Base-by-base conservation (phyloP, 2,329 filamentous ascomycete genomes). In the Fusarium sp. region DNA sequence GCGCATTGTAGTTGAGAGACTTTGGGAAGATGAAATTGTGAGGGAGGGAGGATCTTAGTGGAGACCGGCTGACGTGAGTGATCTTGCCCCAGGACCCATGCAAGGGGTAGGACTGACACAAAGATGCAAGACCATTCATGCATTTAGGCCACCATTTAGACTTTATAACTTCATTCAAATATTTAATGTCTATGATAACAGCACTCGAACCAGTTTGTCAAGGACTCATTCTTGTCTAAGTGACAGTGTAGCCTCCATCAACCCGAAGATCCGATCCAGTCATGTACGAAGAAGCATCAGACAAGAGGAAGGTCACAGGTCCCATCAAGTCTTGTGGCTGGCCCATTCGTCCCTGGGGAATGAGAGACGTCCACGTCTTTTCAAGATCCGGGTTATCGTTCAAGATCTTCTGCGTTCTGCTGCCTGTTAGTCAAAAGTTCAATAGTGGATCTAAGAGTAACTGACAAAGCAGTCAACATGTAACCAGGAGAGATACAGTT, bases 401-500 rank as follows among this genome's bases (percentile, higher is more conserved):
- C n/a, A 98, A 88, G 74, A 98, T 97, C 85, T 97, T 97, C 84
- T 94, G 91, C 31, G 94, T 97, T 60, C 93, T 96, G 16, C 19
- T 14, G 1, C 21, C 46, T 23, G 16, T 49, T 14, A 33, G 46
- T 23, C 11, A 5, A 23, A 29, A 31, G 16, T 11, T 7, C 21
- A 14, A 33, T 19, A 5, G 3, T 10, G 21, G 11, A 5, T 4
- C 16, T 1, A 5, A 1, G 21, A 16, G 2, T 18, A 10, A 18
- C 46, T 3, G 5, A 49, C 46, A 49, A 33, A 58, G 94, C 93
- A 12, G 95, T 98, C 72, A 97, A 84, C 95, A 98, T 98, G 83
- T 98, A 98, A 39, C 95, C 95, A 0, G 95, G 95, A 39, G 92
- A 94, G 79, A 98, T 96, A 83, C 93, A 96, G 85, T 98, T 98